phyloP scores from a whole-genome alignment of 78 protist species.

The Guillardia theta region DNA sequence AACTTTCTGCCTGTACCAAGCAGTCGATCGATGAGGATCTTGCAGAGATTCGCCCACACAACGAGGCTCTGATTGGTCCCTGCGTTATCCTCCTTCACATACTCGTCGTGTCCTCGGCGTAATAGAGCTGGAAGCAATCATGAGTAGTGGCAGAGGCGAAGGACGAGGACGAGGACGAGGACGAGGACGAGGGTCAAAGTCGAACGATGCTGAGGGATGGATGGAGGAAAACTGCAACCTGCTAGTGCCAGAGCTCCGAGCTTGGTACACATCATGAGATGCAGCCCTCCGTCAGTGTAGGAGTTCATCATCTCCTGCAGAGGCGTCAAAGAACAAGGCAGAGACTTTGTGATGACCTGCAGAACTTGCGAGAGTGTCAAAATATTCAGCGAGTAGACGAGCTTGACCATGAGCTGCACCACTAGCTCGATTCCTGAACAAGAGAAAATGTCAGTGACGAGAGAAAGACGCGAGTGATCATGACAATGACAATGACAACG shows the following conservation, averaged over 20 bases:
- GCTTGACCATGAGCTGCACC: slow-evolving; percentile 4
- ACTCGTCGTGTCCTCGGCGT: no score
- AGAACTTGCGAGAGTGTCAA: neutral
- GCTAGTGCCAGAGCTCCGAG: neutral
- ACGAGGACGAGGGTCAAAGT: neutral
- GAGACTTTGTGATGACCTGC: neutral
- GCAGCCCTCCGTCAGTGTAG: slow-evolving; percentile 5
- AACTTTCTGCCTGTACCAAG: no score
- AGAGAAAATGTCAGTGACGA: no score
- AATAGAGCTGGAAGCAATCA: no score
- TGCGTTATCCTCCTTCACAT: no score
- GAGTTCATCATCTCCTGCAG: no score
- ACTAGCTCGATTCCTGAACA: no score
- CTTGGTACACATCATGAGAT: neutral
- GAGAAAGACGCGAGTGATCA: no score
- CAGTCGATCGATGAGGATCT: no score
- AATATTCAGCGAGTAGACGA: neutral
- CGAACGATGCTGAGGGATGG: neutral
- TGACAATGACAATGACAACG: no score
- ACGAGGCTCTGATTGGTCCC: no score
- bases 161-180: neutral
- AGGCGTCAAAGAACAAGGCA: neutral
- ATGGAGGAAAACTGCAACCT: neutral
- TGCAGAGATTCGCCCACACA: neutral
- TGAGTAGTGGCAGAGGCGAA: neutral